phyloP scores from a whole-genome alignment of 352 stramenopile genomes.

The Phytophthora niederhauseri region DNA sequence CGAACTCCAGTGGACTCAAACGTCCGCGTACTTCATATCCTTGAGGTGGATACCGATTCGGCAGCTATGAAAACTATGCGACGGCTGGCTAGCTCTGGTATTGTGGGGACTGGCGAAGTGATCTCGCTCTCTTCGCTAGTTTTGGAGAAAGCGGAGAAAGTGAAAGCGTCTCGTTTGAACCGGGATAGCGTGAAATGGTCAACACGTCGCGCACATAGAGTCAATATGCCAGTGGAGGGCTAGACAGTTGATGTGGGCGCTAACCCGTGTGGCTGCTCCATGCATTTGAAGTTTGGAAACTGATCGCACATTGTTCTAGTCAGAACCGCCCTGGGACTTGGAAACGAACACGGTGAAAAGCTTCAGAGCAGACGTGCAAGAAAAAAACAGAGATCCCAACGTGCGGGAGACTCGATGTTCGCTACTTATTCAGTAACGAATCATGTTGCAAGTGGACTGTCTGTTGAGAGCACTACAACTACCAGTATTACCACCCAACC shows the following conservation, averaged over 20 bases:
- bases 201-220: neutral
- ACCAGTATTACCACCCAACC: no score
- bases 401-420: no score
- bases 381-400: neutral
- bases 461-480: no score
- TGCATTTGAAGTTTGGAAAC: constrained; percentile 11
- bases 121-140: neutral
- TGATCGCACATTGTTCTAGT: constrained; percentile 2
- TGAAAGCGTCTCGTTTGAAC: constrained; percentile 1
- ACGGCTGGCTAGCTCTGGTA: neutral
- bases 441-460: no score
- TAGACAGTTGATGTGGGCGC: neutral
- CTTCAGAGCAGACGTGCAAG: constrained; percentile 1
- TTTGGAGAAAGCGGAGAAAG: constrained; percentile 8
- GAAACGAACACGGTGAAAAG: neutral
- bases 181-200: constrained; percentile 11
- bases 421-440: no score
- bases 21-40: constrained; percentile 11
- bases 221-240: neutral
- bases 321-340: constrained; percentile 3
- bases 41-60: constrained; percentile 7
- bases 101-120: neutral
- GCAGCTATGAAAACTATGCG: neutral
- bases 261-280: neutral
- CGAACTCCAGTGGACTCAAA: neutral